Conservation (phyloP, 768 basidiomycete species). For the Lactarius sanguifluus region DNA sequence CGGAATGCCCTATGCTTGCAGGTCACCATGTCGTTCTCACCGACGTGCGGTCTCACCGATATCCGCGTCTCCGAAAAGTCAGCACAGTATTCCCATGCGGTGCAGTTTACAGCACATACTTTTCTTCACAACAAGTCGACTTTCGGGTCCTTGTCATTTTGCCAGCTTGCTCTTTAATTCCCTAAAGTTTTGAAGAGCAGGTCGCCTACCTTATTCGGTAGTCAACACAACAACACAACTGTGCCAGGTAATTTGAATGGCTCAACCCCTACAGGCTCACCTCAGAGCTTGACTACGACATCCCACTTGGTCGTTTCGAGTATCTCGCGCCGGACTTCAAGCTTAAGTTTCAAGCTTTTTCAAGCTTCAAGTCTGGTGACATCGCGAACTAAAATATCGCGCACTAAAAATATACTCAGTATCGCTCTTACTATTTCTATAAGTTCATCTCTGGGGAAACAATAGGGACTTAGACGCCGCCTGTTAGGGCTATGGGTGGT, state of each 20-base stretch:
- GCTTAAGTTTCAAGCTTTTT: background rate
- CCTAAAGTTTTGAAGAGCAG: background rate
- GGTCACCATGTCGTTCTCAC: background rate
- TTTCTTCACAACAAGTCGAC: background rate
- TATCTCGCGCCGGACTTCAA: background rate
- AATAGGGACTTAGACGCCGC: background rate
- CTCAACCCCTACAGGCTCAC: background rate
- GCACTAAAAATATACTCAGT: background rate
- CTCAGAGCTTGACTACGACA: background rate
- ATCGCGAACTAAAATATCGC: background rate
- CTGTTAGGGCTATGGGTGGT: background rate
- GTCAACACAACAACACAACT: background rate
- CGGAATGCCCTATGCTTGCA: background rate
- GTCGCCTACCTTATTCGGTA: background rate
- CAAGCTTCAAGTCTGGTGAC: background rate
- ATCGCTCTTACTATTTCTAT: background rate
- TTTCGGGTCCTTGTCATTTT: background rate
- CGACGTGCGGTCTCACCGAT: background rate
- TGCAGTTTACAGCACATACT: background rate
- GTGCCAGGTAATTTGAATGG: background rate
- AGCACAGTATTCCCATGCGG: background rate
- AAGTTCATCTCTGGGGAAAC: background rate
- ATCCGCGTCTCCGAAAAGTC: background rate
- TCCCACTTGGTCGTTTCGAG: background rate
- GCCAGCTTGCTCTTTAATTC: background rate